A percentile compares a stretch with the other conserved stretches of the same genome.
Evolutionary conservation across 2,329 filamentous ascomycete species (phyloP).

Genomic region (Cryphonectria nitschkei): DNA sequence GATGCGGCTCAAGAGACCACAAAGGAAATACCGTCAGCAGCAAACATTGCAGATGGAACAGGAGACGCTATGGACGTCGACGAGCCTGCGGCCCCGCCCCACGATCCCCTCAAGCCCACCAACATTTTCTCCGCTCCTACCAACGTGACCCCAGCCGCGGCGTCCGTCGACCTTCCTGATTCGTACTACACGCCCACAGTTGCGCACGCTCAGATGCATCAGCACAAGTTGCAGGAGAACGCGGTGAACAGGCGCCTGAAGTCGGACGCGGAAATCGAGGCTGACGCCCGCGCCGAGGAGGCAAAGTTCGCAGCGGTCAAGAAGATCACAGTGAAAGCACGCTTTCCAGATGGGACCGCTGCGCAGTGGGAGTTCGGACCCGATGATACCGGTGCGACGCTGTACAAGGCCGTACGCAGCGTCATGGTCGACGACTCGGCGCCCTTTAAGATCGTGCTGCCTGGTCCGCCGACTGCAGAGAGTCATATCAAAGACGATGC

Average conservation of each 20-base stretch:
- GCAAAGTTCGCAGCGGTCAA: conserved; percentile 68
- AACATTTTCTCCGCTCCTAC: conserved; percentile 79
- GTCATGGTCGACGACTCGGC: conserved; percentile 65
- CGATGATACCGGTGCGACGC: conserved; percentile 67
- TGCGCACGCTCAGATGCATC: conserved; percentile 75
- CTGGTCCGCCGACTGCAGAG: conserved; percentile 42
- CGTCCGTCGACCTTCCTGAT: conserved; percentile 68
- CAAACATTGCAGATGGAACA: conserved; percentile 16
- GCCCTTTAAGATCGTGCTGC: conserved; percentile 72
- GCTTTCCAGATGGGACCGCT: conserved; percentile 84
- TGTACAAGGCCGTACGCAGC: conserved; percentile 75
- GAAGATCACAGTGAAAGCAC: conserved; percentile 75
- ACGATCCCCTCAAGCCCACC: conserved; percentile 55
- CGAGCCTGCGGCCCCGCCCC: conserved; percentile 23
- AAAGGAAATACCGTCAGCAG: conserved; percentile 5
- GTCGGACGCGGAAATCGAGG: conserved; percentile 80
- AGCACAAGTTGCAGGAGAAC: conserved; percentile 64
- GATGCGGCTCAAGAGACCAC: conserved; percentile 14
- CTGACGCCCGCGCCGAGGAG: conserved; percentile 66
- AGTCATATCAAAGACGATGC: conserved; percentile 51
- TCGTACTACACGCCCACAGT: conserved; percentile 77
- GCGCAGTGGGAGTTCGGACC: conserved; percentile 73
- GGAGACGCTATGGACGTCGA: conserved; percentile 38
- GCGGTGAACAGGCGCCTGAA: conserved; percentile 76
- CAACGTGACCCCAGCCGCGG: conserved; percentile 74